Base-by-base conservation (phyloP, 2,329 filamentous ascomycete genomes). In the Lasiodiplodia sp. region DNA sequence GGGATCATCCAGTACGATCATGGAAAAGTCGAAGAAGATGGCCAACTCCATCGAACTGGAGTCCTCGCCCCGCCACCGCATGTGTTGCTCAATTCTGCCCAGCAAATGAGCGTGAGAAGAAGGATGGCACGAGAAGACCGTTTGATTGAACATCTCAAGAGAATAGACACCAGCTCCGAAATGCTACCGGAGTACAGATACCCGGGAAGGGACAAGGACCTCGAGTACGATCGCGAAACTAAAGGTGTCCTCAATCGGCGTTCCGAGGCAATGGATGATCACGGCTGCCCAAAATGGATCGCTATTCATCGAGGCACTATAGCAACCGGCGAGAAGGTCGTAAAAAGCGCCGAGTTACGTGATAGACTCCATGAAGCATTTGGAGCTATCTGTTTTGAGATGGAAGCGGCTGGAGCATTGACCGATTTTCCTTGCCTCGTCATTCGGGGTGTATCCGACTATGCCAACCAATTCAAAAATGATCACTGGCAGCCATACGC, bases 401-500 rank as follows among this genome's bases (percentile, higher is more conserved):
- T 70, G 56, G 68, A 70, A n/a, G 69, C 69, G 1, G 69, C 69
- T 12, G 69, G 69, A 10, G 49, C 74, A 2, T 71, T 74, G 68
- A 51, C 72, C 23, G 67, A 70, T 21, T 74, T 76, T 16, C 73
- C 72, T 8, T 75, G 73, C 47, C 38, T 77, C 2, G 71, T 74
- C 4, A 73, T 77, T 11, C 70, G 73, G 40, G 74, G 75, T 2
- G 73, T 76, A 16, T 74, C 72, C 47, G 70, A 74, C 28, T 76
- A 75, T 57, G 70, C 74, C 2, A 73, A 77, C 58, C 73, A 71
- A 1, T 71, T 74, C 38, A 75, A 74, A 44, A 75, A 75, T 49
- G 70, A 75, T 10, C 40, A 11, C 7, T 76, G 73, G 75, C 71
- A 74, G 23, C 37, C 70, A 25, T 68, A 74, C 53, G 72, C 73